phyloP scores from a whole-genome alignment of 2,329 filamentous ascomycete genomes.

The Fusarium lateritium region DNA sequence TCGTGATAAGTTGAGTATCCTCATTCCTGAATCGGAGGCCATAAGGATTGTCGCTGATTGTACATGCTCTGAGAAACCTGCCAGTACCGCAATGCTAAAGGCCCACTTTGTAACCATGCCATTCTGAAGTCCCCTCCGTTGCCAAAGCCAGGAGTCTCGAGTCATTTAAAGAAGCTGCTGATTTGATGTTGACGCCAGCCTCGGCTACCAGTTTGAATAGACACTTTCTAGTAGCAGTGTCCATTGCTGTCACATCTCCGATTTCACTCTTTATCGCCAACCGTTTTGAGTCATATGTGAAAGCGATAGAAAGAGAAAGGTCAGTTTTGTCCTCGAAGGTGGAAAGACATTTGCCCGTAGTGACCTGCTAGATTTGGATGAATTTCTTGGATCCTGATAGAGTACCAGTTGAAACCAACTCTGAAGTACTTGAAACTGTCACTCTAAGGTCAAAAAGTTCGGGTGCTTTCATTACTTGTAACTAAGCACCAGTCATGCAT shows the following conservation, averaged over 20 bases:
- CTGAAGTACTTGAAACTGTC: neutral
- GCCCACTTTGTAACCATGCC: too few species aligned
- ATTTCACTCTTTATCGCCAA: too few species aligned
- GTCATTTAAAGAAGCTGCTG: neutral
- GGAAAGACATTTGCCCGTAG: neutral
- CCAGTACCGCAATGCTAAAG: too few species aligned
- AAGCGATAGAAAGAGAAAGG: neutral
- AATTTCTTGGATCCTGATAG: accelerated
- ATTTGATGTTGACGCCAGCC: too few species aligned
- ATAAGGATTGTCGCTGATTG: too few species aligned
- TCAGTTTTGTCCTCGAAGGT: neutral
- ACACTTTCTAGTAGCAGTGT: neutral
- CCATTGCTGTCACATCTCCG: too few species aligned
- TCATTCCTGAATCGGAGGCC: too few species aligned
- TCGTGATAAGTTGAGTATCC: too few species aligned
- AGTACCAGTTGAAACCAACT: neutral
- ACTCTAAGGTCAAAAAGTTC: accelerated
- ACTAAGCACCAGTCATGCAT: too few species aligned
- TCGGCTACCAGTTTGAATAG: too few species aligned
- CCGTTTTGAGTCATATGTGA: neutral
- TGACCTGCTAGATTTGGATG: neutral
- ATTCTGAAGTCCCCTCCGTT: too few species aligned
- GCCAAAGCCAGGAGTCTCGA: neutral
- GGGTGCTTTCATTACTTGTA: neutral
- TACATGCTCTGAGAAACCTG: too few species aligned